phyloP scores from a whole-genome alignment of 2,329 filamentous ascomycete genomes.

The Paecilomyces sp. region DNA sequence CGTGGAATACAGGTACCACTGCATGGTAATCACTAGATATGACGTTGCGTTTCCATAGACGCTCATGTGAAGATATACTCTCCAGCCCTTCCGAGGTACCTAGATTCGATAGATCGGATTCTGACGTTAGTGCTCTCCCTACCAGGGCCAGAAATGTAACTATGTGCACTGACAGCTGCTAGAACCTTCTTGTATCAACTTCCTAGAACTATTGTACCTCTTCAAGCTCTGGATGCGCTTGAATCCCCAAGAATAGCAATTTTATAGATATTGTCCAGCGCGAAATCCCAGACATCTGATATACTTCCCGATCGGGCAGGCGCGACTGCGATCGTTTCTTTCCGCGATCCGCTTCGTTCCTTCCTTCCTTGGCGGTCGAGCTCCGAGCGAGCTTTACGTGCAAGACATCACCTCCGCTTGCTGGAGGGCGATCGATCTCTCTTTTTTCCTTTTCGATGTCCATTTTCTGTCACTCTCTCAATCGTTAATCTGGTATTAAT shows the following conservation, averaged over 20 bases:
- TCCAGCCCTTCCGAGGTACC: not conserved
- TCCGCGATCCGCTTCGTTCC: not conserved
- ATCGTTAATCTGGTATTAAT: not conserved
- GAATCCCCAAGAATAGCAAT: no score
- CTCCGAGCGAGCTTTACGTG: not conserved
- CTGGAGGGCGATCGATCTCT: not conserved
- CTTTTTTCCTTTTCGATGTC: not conserved
- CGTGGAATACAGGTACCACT: not conserved
- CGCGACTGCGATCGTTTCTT: not conserved
- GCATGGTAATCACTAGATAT: not conserved
- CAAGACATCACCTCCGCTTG: not conserved
- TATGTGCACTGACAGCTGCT: no score
- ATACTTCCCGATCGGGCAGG: not conserved
- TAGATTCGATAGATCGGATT: not conserved
- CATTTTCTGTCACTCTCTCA: not conserved
- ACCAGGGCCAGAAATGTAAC: no score
- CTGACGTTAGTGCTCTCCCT: no score
- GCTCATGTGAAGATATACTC: not conserved
- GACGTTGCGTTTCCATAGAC: not conserved
- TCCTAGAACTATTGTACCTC: no score
- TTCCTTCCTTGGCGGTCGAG: not conserved
- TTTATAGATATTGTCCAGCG: not conserved
- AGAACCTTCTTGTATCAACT: no score
- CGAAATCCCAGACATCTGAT: not conserved
- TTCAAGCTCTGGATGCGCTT: no score